Conservation (phyloP, 208 protist genomes). For the Trypanosoma platydactyli region DNA sequence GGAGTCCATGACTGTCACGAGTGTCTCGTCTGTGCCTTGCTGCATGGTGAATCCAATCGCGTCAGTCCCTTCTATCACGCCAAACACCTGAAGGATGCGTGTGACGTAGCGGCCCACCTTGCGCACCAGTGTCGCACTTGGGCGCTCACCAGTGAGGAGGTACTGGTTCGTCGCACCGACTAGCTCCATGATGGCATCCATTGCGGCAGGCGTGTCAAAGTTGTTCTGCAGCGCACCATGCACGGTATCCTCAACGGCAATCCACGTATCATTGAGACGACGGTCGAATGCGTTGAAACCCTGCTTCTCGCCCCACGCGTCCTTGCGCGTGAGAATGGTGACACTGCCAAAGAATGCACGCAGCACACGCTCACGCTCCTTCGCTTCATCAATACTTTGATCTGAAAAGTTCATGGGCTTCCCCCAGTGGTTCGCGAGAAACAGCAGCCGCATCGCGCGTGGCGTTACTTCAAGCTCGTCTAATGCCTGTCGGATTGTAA, state of each 20-base stretch:
- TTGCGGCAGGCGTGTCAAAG: constrained; percentile 92
- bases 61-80: constrained; percentile 83
- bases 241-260: constrained; percentile 61
- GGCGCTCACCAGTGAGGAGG: constrained; percentile 40
- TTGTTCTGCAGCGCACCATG: constrained; percentile 90
- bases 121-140: constrained; percentile 68
- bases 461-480: constrained; percentile 74
- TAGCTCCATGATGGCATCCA: constrained; percentile 71
- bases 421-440: constrained; percentile 92
- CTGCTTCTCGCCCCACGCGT: constrained; percentile 42
- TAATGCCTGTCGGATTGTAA: constrained; percentile 94
- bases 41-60: constrained; percentile 48
- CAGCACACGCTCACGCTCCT: constrained; percentile 78
- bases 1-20: constrained; percentile 66
- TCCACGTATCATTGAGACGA: constrained; percentile 42
- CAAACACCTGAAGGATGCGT: constrained; percentile 92
- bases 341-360: constrained; percentile 86
- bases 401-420: constrained; percentile 93
- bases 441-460: constrained; percentile 93
- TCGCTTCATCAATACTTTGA: constrained; percentile 87
- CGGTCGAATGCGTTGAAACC: constrained; percentile 57
- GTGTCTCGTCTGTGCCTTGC: constrained; percentile 28
- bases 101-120: constrained; percentile 89
- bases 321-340: constrained; percentile 52
- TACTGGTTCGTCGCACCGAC: constrained; percentile 89